These are phyloP conservation scores for Colletotrichum orbiculare DNA, from an alignment of 2,329 filamentous ascomycete species.

Conservation along the genomic window DNA sequence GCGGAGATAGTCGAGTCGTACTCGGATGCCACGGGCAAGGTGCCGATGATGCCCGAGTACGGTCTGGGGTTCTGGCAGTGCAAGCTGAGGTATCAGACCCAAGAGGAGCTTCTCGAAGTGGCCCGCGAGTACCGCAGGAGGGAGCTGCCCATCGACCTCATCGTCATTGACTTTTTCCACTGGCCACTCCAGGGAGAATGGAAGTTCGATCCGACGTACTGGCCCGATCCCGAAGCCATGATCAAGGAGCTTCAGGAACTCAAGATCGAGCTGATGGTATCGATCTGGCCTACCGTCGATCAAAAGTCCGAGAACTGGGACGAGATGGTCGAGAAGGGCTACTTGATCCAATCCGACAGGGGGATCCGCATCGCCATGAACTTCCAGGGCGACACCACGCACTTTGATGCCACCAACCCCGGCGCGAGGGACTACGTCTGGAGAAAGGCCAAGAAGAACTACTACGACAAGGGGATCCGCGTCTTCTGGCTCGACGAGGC, in stretches of 20 bases:
- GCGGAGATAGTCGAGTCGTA: slow-evolving; percentile 65
- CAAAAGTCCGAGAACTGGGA: slow-evolving; percentile 46
- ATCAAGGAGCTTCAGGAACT: slow-evolving; percentile 68
- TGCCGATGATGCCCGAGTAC: slow-evolving; percentile 74
- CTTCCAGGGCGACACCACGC: slow-evolving; percentile 67
- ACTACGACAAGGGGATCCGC: slow-evolving; percentile 70
- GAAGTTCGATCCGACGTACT: slow-evolving; percentile 72
- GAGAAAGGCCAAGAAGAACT: slow-evolving; percentile 68
- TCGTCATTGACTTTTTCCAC: slow-evolving; percentile 74
- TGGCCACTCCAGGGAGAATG: slow-evolving; percentile 75
- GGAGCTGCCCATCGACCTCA: slow-evolving; percentile 67
- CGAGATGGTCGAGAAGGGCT: slow-evolving; percentile 55
- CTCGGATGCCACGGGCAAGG: slow-evolving; percentile 63
- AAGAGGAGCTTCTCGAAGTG: slow-evolving; percentile 67
- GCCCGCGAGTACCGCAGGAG: slow-evolving; percentile 66
- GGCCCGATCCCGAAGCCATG: slow-evolving; percentile 76
- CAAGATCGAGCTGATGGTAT: slow-evolving; percentile 74
- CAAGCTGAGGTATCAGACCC: slow-evolving; percentile 70
- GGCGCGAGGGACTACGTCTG: slow-evolving; percentile 69
- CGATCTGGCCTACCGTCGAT: slow-evolving; percentile 70
- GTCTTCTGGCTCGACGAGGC: slow-evolving; percentile 78
- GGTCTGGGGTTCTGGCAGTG: slow-evolving; percentile 74
- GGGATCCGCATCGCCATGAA: slow-evolving; percentile 69
- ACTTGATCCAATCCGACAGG: slow-evolving; percentile 69
- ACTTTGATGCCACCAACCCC: slow-evolving; percentile 74